These are phyloP conservation scores for Chytridium lagenaria DNA, from an alignment of 371 early-diverging fungal species.

Conservation along the genomic window DNA sequence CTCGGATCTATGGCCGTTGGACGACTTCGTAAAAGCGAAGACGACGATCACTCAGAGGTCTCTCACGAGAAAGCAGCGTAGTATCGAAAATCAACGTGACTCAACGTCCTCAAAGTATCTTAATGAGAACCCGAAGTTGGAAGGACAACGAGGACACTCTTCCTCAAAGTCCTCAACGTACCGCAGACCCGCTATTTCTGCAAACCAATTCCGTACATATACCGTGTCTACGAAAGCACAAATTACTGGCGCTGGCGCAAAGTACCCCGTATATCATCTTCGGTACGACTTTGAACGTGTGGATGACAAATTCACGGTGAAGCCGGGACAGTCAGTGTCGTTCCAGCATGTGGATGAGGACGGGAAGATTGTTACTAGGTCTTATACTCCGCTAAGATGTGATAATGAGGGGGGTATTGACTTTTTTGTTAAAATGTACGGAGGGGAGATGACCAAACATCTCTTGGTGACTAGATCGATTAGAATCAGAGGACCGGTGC, in stretches of 20 bases:
- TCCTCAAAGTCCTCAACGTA: background rate
- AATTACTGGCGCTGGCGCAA: conserved; percentile 22
- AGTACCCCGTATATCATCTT: conserved; percentile 28
- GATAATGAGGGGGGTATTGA: conserved; percentile 35
- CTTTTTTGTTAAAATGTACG: conserved; percentile 47
- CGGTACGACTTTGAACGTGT: conserved; percentile 27
- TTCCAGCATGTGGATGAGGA: conserved; percentile 39
- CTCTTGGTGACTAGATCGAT: conserved; percentile 26
- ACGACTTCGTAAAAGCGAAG: conserved; percentile 14
- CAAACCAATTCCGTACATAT: conserved; percentile 18
- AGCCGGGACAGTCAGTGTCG: conserved; percentile 43
- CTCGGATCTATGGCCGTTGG: conserved; percentile 38
- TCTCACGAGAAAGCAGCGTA: background rate
- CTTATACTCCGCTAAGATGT: conserved; percentile 45
- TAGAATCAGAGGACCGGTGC: conserved; percentile 42
- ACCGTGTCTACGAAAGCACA: conserved; percentile 14
- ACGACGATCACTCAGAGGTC: background rate
- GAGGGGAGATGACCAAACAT: conserved; percentile 43
- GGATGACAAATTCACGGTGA: conserved; percentile 22
- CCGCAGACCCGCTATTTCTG: background rate
- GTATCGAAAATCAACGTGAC: background rate
- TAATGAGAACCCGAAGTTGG: background rate
- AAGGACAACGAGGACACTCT: background rate
- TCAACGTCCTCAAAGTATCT: background rate
- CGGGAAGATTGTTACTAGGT: conserved; percentile 37